Evolutionary conservation across 306 rosid genomes (phyloP).

Genomic region (Medicago ruthenica): DNA sequence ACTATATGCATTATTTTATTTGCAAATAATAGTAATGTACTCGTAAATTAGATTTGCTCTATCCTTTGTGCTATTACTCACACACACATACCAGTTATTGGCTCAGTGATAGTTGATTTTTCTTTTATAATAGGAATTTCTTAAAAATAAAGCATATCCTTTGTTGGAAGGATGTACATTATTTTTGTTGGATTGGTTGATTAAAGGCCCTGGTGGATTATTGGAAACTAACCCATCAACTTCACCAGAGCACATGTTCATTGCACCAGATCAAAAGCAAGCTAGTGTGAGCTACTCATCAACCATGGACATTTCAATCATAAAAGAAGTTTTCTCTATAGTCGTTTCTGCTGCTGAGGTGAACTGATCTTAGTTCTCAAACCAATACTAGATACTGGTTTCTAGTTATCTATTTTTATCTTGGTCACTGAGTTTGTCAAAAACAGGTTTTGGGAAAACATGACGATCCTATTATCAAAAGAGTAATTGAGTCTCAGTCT

Average conservation of each 20-base stretch:
- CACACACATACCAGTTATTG: constrained; percentile 8
- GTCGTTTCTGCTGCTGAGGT: constrained; percentile 88
- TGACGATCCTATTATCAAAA: constrained; percentile 63
- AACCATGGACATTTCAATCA: constrained; percentile 93
- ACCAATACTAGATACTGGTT: constrained; percentile 26
- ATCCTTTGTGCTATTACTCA: constrained; percentile 15
- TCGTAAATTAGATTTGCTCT: constrained; percentile 28
- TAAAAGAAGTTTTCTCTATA: constrained; percentile 80
- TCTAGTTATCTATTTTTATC: constrained; percentile 27
- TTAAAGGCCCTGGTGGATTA: constrained; percentile 76
- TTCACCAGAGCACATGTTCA: constrained; percentile 96
- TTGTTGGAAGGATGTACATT: constrained; percentile 90
- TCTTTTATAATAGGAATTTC: constrained; percentile 68
- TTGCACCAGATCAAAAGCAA: constrained; percentile 76
- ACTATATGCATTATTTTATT: background rate
- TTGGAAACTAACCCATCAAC: constrained; percentile 97
- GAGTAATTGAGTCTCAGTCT: constrained; percentile 63
- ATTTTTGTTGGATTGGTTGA: constrained; percentile 98
- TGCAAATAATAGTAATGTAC: background rate
- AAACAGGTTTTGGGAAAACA: constrained; percentile 76
- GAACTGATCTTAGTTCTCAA: constrained; percentile 38
- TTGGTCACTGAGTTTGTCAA: constrained; percentile 30
- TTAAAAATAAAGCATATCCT: constrained; percentile 87
- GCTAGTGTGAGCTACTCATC: constrained; percentile 98
- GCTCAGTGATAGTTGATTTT: constrained; percentile 38